These are phyloP conservation scores for Begonia peltatifolia DNA, from an alignment of 306 rosid genomes.

Conservation along the genomic window DNA sequence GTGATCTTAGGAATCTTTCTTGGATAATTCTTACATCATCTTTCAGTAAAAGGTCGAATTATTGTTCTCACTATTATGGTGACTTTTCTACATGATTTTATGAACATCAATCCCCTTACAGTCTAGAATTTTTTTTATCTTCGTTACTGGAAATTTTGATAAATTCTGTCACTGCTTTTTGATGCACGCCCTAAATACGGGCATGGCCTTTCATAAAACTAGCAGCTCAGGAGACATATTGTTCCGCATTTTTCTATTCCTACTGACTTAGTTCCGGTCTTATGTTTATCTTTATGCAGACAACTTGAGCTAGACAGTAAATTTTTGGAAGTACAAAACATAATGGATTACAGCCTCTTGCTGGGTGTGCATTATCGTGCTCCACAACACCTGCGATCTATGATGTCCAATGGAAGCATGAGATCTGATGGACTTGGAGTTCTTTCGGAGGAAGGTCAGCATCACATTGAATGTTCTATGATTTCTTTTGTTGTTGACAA, in stretches of 20 bases:
- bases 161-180: too few species aligned
- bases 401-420: conserved; percentile 24
- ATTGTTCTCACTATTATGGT: too few species aligned
- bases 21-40: background rate
- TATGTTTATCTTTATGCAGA: conserved; percentile 26
- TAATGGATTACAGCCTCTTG: conserved; percentile 96
- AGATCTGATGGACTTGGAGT: conserved; percentile 62
- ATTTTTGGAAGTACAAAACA: conserved; percentile 78
- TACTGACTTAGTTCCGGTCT: background rate
- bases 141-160: too few species aligned
- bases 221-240: too few species aligned
- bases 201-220: background rate
- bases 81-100: too few species aligned
- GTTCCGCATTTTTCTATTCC: background rate
- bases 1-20: conserved; percentile 16
- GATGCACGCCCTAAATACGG: too few species aligned
- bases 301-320: conserved; percentile 86
- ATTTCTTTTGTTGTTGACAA: too few species aligned
- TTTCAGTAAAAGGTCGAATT: too few species aligned
- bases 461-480: conserved; percentile 2
- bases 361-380: conserved; percentile 98
- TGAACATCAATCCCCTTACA: too few species aligned
- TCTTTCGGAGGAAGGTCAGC: conserved; percentile 88
- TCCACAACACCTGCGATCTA: conserved; percentile 62
- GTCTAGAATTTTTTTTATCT: too few species aligned